Base-by-base conservation (phyloP, 1,139 yeast species). In the Saccharomycopsis hybrid region DNA sequence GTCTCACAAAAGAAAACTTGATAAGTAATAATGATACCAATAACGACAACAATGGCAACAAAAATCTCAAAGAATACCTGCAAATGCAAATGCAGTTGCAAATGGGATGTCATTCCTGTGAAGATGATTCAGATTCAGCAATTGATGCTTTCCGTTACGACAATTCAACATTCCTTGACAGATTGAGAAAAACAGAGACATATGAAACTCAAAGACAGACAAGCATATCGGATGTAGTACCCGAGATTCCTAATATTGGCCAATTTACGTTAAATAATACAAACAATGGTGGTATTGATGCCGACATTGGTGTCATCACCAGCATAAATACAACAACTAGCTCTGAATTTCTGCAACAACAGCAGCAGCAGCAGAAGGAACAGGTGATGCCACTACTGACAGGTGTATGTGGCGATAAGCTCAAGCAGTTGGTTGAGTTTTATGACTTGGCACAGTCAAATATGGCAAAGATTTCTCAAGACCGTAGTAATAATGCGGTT, bases 81-180 rank as follows among this genome's bases (percentile, higher is more conserved):
- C 18, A 18, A 18, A 18, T 18, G 18, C 18, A 18, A 18, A 18
- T 18, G 18, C 18, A 18, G 18, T 18, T 18, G 18, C 18, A 18
- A 18, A 18, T 18, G 18, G 18, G 18, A 18, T 18, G 18, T 18
- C 18, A 18, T 18, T 18, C 18, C 40, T 24, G 31, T 30, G 44
- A 32, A 7, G 11, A 30, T 3, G 49, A 47, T 24, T 38, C 44
- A 5, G 48, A 46, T 29, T 41, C 24, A n/a, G 50, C 30, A 11
- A 36, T 32, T 31, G 53, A 50, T 24, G 55, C 46, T 5, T 52
- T 52, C 43, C 37, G 55, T 24, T 52, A 52, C 35, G 55, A 52
- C 18, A 40, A 45, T 8, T 40, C 48, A 11, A 47, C 36, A 4
- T 50, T 46, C 33, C 24, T 29, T n/a, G 48, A 49, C 7, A 41